Base-by-base conservation (phyloP, 1,139 yeast species). In the Kodamaea suecica region DNA sequence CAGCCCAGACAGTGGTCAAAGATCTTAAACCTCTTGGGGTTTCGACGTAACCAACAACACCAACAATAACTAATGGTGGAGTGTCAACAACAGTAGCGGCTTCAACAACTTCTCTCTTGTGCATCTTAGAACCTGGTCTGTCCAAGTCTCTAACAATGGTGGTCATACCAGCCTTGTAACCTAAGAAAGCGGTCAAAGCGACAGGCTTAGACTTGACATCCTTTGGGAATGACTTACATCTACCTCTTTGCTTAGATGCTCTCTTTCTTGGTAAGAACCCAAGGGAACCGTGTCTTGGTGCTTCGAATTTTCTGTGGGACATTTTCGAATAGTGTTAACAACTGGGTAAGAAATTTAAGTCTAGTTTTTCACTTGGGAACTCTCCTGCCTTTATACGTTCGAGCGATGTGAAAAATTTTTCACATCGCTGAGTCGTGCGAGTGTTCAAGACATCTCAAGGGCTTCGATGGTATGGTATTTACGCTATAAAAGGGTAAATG, bases 51-150 rank as follows among this genome's bases (percentile, higher is more conserved):
- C 98, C 98, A 66, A 92, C 98, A 71, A 88, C 96, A 86, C 98
- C 98, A 60, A 92, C 97, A 69, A 92, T 83, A 66, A 92, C 97
- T 64, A 92, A 74, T 70, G 96, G 96, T 70, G 98, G 98, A 64
- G 98, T 85, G 81, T 92, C 98, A 61, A 92, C 95, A 65, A 92
- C 95, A 61, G 98, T 81, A 70, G 94, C 96, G 63, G 98, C 97
- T 80, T 92, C 98, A 55, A 92, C 98, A 61, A 92, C 80, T 80
- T 92, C 98, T 78, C 97, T 92, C 94, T 92, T 92, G 96, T 92
- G 97, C 97, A 90, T 88, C 84, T 92, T 92, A 70, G 98, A 92
- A 70, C 98, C 98, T 76, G 98, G 98, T 80, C 97, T 87, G 88
- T 92, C 97, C 70, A 92, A 84, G 79, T 92, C 98, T 81, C 98